Evolutionary conservation across 495 filamentous ascomycete species (phyloP).

Genomic region (Diplogelasinospora grovesii): DNA sequence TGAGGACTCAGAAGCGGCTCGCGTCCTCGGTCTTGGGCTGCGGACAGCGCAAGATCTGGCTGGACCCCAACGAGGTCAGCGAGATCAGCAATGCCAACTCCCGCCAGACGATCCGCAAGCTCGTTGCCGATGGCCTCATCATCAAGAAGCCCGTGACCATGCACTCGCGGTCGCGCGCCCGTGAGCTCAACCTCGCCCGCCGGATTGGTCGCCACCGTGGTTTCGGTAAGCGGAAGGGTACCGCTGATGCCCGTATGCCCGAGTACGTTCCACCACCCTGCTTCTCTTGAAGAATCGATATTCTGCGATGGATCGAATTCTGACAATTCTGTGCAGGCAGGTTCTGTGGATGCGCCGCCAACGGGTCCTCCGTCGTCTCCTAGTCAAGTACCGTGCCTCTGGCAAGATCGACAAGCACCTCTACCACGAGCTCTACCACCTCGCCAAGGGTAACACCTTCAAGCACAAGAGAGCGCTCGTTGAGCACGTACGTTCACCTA

Average conservation of each 20-base stretch:
- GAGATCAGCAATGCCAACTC: constrained; percentile 99
- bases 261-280: constrained; percentile 55
- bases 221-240: constrained; percentile 99
- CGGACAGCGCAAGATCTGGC: constrained; percentile 99
- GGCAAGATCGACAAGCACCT: constrained; percentile 99
- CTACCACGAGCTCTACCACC: constrained; percentile 99
- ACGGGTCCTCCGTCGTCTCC: constrained; percentile 94
- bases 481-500: constrained; percentile 80
- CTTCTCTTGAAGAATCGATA: background rate
- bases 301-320: constrained; percentile 6
- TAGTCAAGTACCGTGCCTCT: constrained; percentile 98
- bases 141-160: constrained; percentile 99
- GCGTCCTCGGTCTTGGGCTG: constrained; percentile 95
- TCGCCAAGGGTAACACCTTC: constrained; percentile 99
- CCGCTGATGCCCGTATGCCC: constrained; percentile 98
- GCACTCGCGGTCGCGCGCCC: constrained; percentile 95
- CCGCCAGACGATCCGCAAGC: constrained; percentile 99
- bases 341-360: constrained; percentile 99
- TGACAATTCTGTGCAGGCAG: constrained; percentile 53
- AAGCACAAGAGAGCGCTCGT: constrained; percentile 99
- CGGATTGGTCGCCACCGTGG: constrained; percentile 93
- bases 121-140: constrained; percentile 99
- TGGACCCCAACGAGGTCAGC: constrained; percentile 98
- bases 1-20: constrained; percentile 99
- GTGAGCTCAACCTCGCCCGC: constrained; percentile 82